These are phyloP conservation scores for Patellifolia procumbens DNA, from an alignment of 179 eudicot species.

Conservation along the genomic window DNA sequence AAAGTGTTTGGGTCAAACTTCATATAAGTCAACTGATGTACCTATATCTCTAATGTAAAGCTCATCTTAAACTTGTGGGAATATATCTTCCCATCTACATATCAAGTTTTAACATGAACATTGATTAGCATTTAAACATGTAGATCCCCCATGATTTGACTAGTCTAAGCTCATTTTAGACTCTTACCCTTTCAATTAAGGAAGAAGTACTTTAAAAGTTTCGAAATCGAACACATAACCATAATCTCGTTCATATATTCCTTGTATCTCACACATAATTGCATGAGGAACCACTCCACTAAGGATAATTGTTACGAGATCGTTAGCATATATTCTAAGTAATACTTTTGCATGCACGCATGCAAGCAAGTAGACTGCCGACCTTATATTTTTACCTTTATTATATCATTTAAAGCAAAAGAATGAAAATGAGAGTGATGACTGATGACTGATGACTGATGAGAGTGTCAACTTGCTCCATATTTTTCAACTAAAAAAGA, in stretches of 20 bases:
- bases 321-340: conserved; percentile 15
- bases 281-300: neutral
- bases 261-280: conserved; percentile 2
- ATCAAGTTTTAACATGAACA: no score
- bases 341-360: neutral
- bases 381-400: no score
- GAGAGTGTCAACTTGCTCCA: conserved; percentile 1
- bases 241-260: conserved; percentile 4
- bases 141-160: no score
- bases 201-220: neutral
- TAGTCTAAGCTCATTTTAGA: neutral
- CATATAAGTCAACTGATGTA: no score
- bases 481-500: neutral
- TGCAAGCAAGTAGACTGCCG: no score
- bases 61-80: no score
- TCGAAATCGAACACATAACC: neutral
- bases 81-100: no score
- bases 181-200: conserved; percentile 11
- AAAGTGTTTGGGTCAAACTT: no score
- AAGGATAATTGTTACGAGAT: neutral
- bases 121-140: no score
- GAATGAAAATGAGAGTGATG: no score
- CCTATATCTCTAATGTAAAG: no score
- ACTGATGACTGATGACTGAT: no score
- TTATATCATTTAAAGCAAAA: neutral